A percentile compares a stretch with the other conserved stretches of the same genome.
These are phyloP conservation scores for Coemansia sp. DNA, from an alignment of 192 early-diverging fungal genomes.

Conservation along the genomic window DNA sequence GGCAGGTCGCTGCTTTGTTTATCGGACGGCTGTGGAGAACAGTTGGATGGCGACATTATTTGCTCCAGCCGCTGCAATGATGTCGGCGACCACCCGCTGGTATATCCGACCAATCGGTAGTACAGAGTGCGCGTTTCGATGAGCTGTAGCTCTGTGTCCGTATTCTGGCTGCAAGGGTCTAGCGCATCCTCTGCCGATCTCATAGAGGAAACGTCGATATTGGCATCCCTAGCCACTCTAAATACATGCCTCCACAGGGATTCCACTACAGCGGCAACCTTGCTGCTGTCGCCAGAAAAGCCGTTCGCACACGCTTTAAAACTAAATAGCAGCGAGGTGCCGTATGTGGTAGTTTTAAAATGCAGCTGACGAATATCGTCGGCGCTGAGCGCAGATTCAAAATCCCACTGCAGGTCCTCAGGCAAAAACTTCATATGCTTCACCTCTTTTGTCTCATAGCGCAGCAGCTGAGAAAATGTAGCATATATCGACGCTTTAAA, in stretches of 20 bases:
- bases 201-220: neutral
- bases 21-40: neutral
- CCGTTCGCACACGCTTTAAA: slow-evolving; percentile 8
- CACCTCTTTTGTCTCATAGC: neutral
- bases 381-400: neutral
- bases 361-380: slow-evolving; percentile 1
- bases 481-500: slow-evolving; percentile 17
- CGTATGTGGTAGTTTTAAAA: no score
- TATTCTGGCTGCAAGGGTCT: neutral
- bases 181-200: neutral
- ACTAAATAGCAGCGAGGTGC: slow-evolving; percentile 2
- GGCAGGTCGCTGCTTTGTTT: neutral
- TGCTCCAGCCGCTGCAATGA: neutral
- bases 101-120: slow-evolving; percentile 30
- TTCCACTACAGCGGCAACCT: neutral
- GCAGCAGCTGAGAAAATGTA: slow-evolving; percentile 20
- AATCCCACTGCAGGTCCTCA: slow-evolving; percentile 9
- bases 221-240: slow-evolving; percentile 4
- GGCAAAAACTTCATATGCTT: neutral
- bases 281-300: neutral
- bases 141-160: neutral
- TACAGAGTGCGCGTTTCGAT: slow-evolving; percentile 17
- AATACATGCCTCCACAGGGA: slow-evolving; percentile 16
- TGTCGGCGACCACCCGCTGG: slow-evolving; percentile 12
- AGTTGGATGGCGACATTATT: neutral